phyloP scores from a whole-genome alignment of 2,329 filamentous ascomycete species.

The Penicillium paneum region DNA sequence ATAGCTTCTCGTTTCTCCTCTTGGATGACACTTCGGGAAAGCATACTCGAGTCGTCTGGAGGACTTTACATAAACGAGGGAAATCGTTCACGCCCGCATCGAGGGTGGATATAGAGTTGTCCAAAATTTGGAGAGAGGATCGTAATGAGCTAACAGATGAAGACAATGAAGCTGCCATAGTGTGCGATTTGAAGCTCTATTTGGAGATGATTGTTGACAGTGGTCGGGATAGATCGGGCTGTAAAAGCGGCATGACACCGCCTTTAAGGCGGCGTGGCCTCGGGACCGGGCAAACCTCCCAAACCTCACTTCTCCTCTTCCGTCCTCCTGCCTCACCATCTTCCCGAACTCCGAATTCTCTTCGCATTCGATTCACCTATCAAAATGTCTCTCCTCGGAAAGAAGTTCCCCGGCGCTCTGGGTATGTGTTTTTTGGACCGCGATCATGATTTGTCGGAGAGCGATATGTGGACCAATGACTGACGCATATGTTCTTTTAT shows the following conservation, averaged over 20 bases:
- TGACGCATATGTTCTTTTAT: constrained; percentile 33
- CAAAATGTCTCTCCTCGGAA: constrained; percentile 76
- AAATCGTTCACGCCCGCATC: constrained; percentile 63
- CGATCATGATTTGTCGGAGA: not conserved
- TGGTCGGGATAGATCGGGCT: constrained; percentile 21
- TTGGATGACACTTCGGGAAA: not conserved
- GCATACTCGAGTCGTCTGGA: constrained; percentile 60
- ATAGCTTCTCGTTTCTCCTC: not conserved
- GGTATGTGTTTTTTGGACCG: constrained; percentile 55
- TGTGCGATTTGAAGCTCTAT: constrained; percentile 1
- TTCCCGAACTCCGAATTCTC: constrained; percentile 26
- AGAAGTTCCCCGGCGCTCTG: constrained; percentile 78
- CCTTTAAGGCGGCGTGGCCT: constrained; percentile 27
- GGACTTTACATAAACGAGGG: constrained; percentile 59
- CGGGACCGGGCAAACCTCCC: constrained; percentile 38
- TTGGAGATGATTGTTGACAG: constrained; percentile 26
- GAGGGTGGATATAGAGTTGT: constrained; percentile 61
- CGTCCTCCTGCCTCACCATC: constrained; percentile 30
- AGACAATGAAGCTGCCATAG: constrained; percentile 50
- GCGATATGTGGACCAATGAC: constrained; percentile 21
- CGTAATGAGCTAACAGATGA: constrained; percentile 60
- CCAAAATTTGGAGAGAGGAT: constrained; percentile 59
- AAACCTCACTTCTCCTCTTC: constrained; percentile 35
- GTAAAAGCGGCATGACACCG: constrained; percentile 30
- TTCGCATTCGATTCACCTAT: constrained; percentile 36